These are phyloP conservation scores for Cystobasidium slooffiae DNA, from an alignment of 1,284 basidiomycete species.

Conservation along the genomic window DNA sequence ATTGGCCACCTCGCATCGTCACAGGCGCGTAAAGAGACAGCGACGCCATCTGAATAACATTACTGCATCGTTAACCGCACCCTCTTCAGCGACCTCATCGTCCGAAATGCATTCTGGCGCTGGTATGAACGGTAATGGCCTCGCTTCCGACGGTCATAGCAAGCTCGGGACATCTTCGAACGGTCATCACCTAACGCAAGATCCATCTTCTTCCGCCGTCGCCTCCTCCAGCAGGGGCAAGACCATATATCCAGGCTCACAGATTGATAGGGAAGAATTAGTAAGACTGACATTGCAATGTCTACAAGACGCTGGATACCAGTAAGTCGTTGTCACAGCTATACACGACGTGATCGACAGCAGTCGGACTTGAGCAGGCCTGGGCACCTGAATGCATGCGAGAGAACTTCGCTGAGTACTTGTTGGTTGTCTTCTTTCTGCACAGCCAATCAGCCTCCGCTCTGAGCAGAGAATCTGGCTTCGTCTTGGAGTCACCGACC, in stretches of 20 bases:
- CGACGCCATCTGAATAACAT: background rate
- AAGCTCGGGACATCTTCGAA: background rate
- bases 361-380: too few relatives aligned
- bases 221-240: constrained; percentile 30
- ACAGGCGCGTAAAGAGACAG: constrained; percentile 12
- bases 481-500: constrained; percentile 75
- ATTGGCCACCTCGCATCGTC: background rate
- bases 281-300: constrained; percentile 88
- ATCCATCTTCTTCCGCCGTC: background rate
- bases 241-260: constrained; percentile 58
- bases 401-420: background rate
- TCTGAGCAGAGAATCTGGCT: constrained; percentile 90
- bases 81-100: background rate
- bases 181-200: background rate
- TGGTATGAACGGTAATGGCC: background rate
- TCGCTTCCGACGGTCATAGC: background rate
- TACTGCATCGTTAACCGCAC: background rate
- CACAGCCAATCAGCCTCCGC: constrained; percentile 81
- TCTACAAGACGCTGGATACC: constrained; percentile 88
- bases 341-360: too few relatives aligned
- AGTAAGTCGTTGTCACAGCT: constrained; percentile 64
- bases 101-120: background rate
- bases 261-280: constrained; percentile 84
- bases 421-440: constrained; percentile 28
- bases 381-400: background rate